Conservation (phyloP, 208 protist genomes). For the Leishmania turanica region DNA sequence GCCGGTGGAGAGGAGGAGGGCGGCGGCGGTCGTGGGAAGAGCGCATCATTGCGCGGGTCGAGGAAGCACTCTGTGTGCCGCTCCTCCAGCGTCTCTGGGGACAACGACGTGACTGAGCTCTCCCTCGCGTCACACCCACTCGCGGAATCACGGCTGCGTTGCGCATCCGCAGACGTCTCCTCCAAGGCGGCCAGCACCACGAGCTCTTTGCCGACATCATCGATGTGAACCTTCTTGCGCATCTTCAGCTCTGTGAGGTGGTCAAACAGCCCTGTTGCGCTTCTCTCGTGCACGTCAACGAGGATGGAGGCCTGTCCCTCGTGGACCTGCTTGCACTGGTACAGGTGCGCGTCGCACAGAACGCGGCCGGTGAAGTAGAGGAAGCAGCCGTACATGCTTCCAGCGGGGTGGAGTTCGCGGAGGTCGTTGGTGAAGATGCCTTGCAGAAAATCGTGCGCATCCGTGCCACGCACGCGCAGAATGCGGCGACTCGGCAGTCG, state of each 20-base stretch:
- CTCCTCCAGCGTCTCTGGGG: constrained; percentile 8
- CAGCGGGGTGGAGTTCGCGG: constrained; percentile 47
- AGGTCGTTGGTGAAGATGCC: constrained; percentile 86
- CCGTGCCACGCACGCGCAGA: constrained; percentile 57
- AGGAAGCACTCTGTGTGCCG: constrained; percentile 51
- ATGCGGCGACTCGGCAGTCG: constrained; percentile 56
- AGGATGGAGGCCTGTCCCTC: constrained; percentile 47
- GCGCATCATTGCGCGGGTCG: constrained; percentile 56
- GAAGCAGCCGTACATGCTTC: constrained; percentile 83
- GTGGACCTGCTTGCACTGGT: constrained; percentile 40
- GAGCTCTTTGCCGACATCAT: constrained; percentile 51
- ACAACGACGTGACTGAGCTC: not conserved
- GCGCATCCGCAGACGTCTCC: not conserved
- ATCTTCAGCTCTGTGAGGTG: constrained; percentile 82
- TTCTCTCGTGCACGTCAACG: constrained; percentile 62
- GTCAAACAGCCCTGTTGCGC: constrained; percentile 40
- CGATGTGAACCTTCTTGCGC: constrained; percentile 73
- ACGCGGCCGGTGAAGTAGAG: constrained; percentile 82
- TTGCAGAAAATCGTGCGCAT: constrained; percentile 75
- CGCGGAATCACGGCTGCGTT: not conserved
- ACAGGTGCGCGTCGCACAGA: constrained; percentile 81
- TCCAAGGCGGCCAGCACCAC: constrained; percentile 47
- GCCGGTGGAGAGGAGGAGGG: not conserved
- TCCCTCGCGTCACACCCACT: not conserved
- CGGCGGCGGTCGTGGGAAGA: constrained; percentile 24